Percentiles rank a stretch among this genome's conserved stretches.
phyloP scores from a whole-genome alignment of 306 rosid species.

The Hylodesmum podocarpum region DNA sequence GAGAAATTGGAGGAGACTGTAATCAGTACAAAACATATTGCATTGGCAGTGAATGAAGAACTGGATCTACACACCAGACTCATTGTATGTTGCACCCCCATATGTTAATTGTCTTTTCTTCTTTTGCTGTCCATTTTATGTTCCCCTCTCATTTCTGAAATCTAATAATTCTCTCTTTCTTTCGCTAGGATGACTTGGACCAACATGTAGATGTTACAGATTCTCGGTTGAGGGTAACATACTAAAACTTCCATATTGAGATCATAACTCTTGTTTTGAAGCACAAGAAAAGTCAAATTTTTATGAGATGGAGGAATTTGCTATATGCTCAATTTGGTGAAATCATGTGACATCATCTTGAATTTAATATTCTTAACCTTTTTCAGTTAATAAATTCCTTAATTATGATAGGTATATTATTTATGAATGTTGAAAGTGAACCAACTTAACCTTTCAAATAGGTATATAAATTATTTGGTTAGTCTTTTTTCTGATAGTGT shows the following conservation, averaged over 20 bases:
- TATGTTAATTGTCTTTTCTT: conserved; percentile 1
- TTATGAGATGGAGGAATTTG: neutral
- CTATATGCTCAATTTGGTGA: neutral
- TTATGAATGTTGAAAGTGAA: neutral
- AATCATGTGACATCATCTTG: neutral
- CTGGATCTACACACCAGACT: conserved; percentile 87
- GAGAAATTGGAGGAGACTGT: conserved; percentile 94
- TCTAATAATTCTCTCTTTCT: conserved; percentile 8
- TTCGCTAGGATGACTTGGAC: conserved; percentile 92
- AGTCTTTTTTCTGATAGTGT: neutral
- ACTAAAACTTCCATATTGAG: conserved; percentile 14
- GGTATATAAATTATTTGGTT: neutral
- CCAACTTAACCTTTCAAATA: neutral
- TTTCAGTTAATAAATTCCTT: neutral
- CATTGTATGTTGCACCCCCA: conserved; percentile 60
- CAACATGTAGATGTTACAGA: conserved; percentile 86
- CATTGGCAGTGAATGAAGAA: conserved; percentile 97
- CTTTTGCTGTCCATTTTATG: neutral
- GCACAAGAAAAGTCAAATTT: neutral
- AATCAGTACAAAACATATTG: conserved; percentile 94
- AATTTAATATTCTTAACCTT: neutral
- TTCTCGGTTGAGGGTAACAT: conserved; percentile 83
- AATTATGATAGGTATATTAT: neutral
- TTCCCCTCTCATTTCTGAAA: conserved; percentile 1
- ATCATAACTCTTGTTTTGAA: neutral